Conservation (phyloP, 2,329 filamentous ascomycete genomes). For the Neonectria faginata region DNA sequence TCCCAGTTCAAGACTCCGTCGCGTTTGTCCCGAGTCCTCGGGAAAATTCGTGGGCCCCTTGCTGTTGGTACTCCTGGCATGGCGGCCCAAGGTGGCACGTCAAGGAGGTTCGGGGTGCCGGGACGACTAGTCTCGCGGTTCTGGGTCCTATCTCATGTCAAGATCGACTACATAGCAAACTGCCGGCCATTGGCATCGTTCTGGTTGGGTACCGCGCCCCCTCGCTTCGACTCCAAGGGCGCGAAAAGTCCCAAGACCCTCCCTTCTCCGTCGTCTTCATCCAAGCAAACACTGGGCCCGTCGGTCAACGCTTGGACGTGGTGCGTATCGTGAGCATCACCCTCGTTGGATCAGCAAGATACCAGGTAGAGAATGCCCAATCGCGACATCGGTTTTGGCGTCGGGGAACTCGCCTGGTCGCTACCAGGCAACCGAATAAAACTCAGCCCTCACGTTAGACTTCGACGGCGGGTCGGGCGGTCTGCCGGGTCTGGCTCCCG, state of each 20-base stretch:
- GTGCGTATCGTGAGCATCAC: not conserved
- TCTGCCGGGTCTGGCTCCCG: conserved; percentile 34
- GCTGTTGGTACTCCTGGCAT: conserved; percentile 3
- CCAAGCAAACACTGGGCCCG: conserved; percentile 19
- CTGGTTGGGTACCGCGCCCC: conserved; percentile 9
- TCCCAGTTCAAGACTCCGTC: conserved; percentile 1
- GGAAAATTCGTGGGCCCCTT: conserved; percentile 15
- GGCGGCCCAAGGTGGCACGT: conserved; percentile 15
- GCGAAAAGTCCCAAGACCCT: not conserved
- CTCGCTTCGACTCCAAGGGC: conserved; percentile 7
- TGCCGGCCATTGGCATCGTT: conserved; percentile 8
- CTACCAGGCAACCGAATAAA: conserved; percentile 27
- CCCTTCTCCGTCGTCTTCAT: conserved; percentile 3
- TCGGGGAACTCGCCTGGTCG: conserved; percentile 35
- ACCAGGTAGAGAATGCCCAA: conserved; percentile 25
- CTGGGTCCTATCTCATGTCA: conserved; percentile 3
- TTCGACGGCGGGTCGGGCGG: conserved; percentile 22
- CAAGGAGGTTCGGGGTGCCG: not conserved
- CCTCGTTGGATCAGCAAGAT: conserved; percentile 27
- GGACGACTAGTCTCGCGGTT: conserved; percentile 5
- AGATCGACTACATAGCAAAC: conserved; percentile 15
- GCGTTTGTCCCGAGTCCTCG: conserved; percentile 15
- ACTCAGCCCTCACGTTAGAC: conserved; percentile 3
- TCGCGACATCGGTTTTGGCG: conserved; percentile 29
- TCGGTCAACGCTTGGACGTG: conserved; percentile 14